A percentile compares a stretch with the other conserved stretches of the same genome.
These are phyloP conservation scores for Cladosporium sp. DNA, from an alignment of 2,329 filamentous ascomycete species.

Conservation along the genomic window DNA sequence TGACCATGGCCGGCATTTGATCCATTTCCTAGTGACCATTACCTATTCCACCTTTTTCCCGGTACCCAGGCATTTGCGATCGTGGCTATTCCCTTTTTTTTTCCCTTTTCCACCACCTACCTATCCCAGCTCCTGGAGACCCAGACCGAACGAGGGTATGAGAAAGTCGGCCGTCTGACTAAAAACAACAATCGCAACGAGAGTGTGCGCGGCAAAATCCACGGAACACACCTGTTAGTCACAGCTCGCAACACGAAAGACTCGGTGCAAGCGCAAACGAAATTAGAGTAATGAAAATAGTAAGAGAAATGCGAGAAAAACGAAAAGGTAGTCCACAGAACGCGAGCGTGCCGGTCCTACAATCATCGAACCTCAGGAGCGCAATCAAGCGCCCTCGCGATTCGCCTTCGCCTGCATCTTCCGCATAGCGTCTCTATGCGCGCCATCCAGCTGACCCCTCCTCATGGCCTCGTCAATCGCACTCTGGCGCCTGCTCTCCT, in stretches of 20 bases:
- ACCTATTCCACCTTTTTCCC: neutral
- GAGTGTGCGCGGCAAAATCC: neutral
- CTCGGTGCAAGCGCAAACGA: neutral
- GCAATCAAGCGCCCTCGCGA: neutral
- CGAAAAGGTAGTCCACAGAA: neutral
- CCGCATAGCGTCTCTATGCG: constrained; percentile 76
- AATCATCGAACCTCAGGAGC: neutral
- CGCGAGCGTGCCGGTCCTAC: neutral
- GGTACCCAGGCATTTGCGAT: neutral
- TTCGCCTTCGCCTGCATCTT: constrained; percentile 65
- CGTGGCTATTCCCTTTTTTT: neutral
- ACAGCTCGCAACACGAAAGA: neutral
- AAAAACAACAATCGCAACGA: neutral
- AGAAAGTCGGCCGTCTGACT: neutral
- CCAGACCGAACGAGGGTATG: neutral
- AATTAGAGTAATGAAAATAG: neutral
- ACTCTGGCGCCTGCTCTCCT: constrained; percentile 60
- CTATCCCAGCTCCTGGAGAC: neutral
- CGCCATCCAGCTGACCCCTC: constrained; percentile 69
- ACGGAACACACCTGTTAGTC: too few relatives aligned
- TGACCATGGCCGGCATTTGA: constrained; percentile 4
- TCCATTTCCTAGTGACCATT: neutral
- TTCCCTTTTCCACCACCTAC: neutral
- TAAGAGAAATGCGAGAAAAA: neutral
- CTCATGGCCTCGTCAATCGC: constrained; percentile 75